phyloP scores from a whole-genome alignment of 805 yeast species.

The Cyberlindnera petersonii region DNA sequence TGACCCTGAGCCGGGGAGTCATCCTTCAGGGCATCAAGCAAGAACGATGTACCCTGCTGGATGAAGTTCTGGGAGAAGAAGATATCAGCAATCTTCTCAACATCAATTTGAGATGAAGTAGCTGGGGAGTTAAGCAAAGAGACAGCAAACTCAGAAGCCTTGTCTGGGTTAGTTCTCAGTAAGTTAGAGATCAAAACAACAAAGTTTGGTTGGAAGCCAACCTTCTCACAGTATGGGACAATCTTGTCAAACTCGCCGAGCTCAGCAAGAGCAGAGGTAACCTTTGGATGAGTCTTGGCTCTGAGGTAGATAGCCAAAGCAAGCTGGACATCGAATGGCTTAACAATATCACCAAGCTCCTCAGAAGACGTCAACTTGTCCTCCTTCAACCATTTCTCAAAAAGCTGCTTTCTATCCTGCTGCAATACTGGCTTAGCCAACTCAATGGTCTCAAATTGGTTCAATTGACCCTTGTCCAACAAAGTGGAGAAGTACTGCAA shows the following conservation, averaged over 20 bases:
- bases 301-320: conserved; percentile 90
- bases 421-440: conserved; percentile 93
- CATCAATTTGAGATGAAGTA: conserved; percentile 56
- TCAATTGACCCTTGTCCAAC: conserved; percentile 87
- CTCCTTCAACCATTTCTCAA: conserved; percentile 95
- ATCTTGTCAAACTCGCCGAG: conserved; percentile 95
- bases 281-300: conserved; percentile 80
- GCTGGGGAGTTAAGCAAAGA: conserved; percentile 68
- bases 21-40: conserved; percentile 90
- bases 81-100: conserved; percentile 87
- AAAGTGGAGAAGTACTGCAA: conserved; percentile 87
- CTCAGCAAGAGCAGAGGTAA: conserved; percentile 88
- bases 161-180: conserved; percentile 92
- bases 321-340: conserved; percentile 77
- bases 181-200: conserved; percentile 85
- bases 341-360: conserved; percentile 94
- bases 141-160: conserved; percentile 95
- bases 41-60: conserved; percentile 97
- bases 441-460: conserved; percentile 90
- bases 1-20: conserved; percentile 95
- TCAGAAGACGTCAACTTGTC: conserved; percentile 94
- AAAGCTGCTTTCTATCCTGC: conserved; percentile 88
- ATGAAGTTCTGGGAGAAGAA: conserved; percentile 91
- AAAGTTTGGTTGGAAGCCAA: conserved; percentile 84
- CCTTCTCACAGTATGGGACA: conserved; percentile 88